Evolutionary conservation across 2,329 filamentous ascomycete species (phyloP), one percentile per base, ranked within the genome.

Genomic region (Geosmithia morbida): DNA sequence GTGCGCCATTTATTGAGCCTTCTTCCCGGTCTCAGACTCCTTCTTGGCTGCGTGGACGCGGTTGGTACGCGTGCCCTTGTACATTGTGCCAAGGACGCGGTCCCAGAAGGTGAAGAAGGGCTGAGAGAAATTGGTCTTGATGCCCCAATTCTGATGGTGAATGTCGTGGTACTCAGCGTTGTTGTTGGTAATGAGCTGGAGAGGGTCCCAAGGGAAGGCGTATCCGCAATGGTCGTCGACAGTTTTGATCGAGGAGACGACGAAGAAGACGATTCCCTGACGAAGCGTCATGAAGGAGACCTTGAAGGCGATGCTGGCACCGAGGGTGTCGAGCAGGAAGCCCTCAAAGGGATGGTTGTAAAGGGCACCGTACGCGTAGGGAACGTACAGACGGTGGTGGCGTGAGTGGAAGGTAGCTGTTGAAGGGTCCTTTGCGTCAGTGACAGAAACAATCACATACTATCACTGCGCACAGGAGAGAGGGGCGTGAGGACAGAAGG

Each of bases 161-260:
- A 98, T 90, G 60, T 98, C 92, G 61, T 98, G 92, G 65, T 97
- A 98, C 37, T 82, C 83, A 22, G 92, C 90, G 56, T 97, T 96
- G 72, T 98, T 97, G 62, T 85, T 85, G 43, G 89, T 94, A 51
- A 97, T 74, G 60, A 84, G 81, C 71, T 96, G 89, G 47, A 97
- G 71, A 2, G 90, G 90, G 63, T 98, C 92, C 79, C 85, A 97
- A 1, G 92, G 92, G 51, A 98, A 82, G n/a, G 80, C 74, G 61
- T 97, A 98, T 53, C 92, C 92, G 64, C 90, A 96, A 68, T 98
- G 92, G 61, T 98, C 92, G 59, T 96, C 89, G 22, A 97, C 87
- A 0, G 92, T 97, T 72, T 98, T 98, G 71, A 96, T 80, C 7
- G 87, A 94, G 30, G 85, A 90, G 62, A 80, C 76, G 46, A 83